Base-by-base conservation (phyloP, 805 yeast genomes). In the Lipomyces japonicus region DNA sequence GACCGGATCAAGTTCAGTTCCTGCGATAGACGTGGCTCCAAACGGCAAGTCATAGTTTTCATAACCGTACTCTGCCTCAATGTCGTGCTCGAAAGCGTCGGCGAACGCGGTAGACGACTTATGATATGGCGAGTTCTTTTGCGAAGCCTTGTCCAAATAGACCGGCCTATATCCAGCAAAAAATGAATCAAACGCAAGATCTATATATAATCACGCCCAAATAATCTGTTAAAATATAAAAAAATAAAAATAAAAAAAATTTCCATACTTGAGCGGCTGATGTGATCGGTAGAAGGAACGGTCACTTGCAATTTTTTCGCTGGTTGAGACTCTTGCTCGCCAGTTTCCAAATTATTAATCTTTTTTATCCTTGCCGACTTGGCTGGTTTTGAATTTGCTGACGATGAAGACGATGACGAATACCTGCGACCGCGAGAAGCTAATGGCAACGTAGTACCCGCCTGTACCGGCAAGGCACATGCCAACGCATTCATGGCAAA, bases 141-240 rank as follows among this genome's bases (percentile, higher is more conserved):
- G 35, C 10, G 38, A 18, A 23, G 16, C 22, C 31, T 26, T 26
- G 25, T 25, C 22, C 26, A 44, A 23, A 16, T 42, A 49, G 2
- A 55, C 26, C 21, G 59, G 59, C 18, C 59, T 48, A 23, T 46
- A 52, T 12, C 57, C 57, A 34, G 57, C 51, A 22, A 55, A 53
- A 31, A 55, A 55, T 2, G 50, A 37, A 18, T 53, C 57, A 26
- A 39, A 42, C 9, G 57, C 57, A 21, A 55, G 35, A 23, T 42
- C 57, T 55, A 26, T 35, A 28, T 24, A 30, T 25, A n/a, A n/a
- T 25, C 12, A 37, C 24, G 7, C 22, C 30, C 28, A 19, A 42
- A 4, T 14, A 19, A 9, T 31, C 5, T 31, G 34, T n/a, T n/a
- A n/a, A n/a, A 21, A 22, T n/a, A 18, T 4, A 21, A 22, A 19